Evolutionary conservation across 352 stramenopile species (phyloP).

Genomic region (Pythium myriotylum): DNA sequence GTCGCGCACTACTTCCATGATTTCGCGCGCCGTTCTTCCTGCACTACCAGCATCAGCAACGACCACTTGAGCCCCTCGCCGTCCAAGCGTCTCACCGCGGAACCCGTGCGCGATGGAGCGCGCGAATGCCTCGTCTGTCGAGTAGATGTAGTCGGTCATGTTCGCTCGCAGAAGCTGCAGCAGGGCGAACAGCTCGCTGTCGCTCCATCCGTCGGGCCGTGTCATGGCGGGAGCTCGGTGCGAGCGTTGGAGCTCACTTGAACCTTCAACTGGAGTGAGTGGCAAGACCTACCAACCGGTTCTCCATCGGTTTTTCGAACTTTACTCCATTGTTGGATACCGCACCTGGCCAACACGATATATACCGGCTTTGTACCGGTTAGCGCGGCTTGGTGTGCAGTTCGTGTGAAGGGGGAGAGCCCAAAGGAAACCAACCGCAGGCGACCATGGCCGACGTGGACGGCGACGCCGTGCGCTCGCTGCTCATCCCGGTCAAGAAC

Average conservation of each 20-base stretch:
- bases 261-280: conserved; percentile 37
- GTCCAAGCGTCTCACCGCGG: not conserved
- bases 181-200: conserved; percentile 52
- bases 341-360: not conserved
- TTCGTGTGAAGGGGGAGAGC: conserved; percentile 14
- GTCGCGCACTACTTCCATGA: conserved; percentile 36
- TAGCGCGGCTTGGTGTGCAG: conserved; percentile 10
- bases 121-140: conserved; percentile 45
- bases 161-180: conserved; percentile 54
- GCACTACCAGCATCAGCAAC: not conserved
- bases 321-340: not conserved
- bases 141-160: conserved; percentile 67
- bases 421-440: conserved; percentile 1
- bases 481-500: conserved; percentile 92
- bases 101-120: conserved; percentile 34
- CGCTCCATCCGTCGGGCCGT: conserved; percentile 44
- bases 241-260: conserved; percentile 1
- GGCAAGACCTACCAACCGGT: conserved; percentile 22
- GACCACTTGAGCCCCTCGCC: too few relatives aligned
- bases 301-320: conserved; percentile 5
- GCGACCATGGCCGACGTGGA: conserved; percentile 30
- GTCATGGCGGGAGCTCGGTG: conserved; percentile 1
- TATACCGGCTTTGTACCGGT: conserved; percentile 11
- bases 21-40: conserved; percentile 4
- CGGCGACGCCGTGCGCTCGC: conserved; percentile 53